A percentile compares a stretch with the other conserved stretches of the same genome.
Conservation (phyloP, 805 yeast species). For the Starmerella sp. region DNA sequence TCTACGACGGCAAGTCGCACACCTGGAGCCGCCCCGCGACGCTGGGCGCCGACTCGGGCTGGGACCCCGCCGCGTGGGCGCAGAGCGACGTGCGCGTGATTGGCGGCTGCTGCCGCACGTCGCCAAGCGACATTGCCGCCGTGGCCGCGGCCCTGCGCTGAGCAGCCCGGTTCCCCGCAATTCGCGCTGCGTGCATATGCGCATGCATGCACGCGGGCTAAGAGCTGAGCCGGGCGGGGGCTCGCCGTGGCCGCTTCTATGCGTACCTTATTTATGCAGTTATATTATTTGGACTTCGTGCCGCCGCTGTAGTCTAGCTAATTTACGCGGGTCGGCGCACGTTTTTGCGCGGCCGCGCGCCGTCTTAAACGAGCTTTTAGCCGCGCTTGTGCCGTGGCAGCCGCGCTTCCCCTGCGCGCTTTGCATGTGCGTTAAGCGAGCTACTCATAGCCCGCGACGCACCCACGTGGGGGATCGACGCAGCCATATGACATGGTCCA, state of each 20-base stretch:
- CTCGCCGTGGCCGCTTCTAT: too few relatives aligned
- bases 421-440: not conserved
- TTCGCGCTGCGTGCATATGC: not conserved
- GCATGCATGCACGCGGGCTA: not conserved
- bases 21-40: slow-evolving; percentile 30
- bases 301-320: too few relatives aligned
- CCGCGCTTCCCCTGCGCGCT: too few relatives aligned
- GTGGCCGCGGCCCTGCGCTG: not conserved
- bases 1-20: slow-evolving; percentile 40
- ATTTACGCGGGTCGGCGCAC: too few relatives aligned
- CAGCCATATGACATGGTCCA: too few relatives aligned
- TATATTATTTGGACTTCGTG: too few relatives aligned
- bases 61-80: slow-evolving; percentile 38
- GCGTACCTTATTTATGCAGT: too few relatives aligned
- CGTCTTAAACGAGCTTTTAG: too few relatives aligned
- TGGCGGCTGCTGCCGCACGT: slow-evolving; percentile 71
- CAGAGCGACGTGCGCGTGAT: slow-evolving; percentile 37
- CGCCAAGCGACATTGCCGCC: slow-evolving; percentile 37
- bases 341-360: too few relatives aligned
- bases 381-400: too few relatives aligned
- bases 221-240: too few relatives aligned
- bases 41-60: not conserved
- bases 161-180: not conserved
- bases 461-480: not conserved
- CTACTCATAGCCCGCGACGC: not conserved